Conservation (phyloP, 2,329 filamentous ascomycete genomes). For the Akanthomyces dipterigenus region DNA sequence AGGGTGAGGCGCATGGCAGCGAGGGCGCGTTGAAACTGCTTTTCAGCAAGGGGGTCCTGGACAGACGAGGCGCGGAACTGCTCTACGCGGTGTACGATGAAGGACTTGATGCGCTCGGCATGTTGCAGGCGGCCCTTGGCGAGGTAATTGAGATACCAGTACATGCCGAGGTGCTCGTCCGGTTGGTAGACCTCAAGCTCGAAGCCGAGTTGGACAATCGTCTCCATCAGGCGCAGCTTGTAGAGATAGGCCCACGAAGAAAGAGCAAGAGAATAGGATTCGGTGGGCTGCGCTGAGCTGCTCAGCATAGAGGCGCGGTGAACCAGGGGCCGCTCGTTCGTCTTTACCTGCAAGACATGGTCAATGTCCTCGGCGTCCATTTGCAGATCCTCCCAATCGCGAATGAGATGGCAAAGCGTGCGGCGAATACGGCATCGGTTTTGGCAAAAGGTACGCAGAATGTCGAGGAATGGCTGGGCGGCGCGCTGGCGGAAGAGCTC, state of each 20-base stretch:
- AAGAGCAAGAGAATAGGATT: slow-evolving; percentile 63
- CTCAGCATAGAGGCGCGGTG: slow-evolving; percentile 29
- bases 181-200: slow-evolving; percentile 85
- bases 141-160: slow-evolving; percentile 78
- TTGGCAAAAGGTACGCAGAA: slow-evolving; percentile 78
- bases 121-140: slow-evolving; percentile 62
- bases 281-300: slow-evolving; percentile 30
- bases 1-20: slow-evolving; percentile 53
- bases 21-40: slow-evolving; percentile 41
- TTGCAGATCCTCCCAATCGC: slow-evolving; percentile 80
- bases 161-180: slow-evolving; percentile 82
- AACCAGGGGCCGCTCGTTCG: slow-evolving; percentile 53
- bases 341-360: slow-evolving; percentile 53
- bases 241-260: slow-evolving; percentile 87
- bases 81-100: slow-evolving; percentile 42
- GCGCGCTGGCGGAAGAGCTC: slow-evolving; percentile 58
- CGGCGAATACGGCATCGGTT: slow-evolving; percentile 87
- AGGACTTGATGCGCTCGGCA: slow-evolving; percentile 64
- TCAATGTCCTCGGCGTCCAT: slow-evolving; percentile 74
- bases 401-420: slow-evolving; percentile 75
- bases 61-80: slow-evolving; percentile 15
- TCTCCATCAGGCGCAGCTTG: slow-evolving; percentile 83
- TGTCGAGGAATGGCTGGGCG: slow-evolving; percentile 70
- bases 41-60: slow-evolving; percentile 26
- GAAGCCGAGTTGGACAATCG: slow-evolving; percentile 85